Evolutionary conservation across 345 rosid genomes (phyloP).

Genomic region (Eucalyptus pauciflora): DNA sequence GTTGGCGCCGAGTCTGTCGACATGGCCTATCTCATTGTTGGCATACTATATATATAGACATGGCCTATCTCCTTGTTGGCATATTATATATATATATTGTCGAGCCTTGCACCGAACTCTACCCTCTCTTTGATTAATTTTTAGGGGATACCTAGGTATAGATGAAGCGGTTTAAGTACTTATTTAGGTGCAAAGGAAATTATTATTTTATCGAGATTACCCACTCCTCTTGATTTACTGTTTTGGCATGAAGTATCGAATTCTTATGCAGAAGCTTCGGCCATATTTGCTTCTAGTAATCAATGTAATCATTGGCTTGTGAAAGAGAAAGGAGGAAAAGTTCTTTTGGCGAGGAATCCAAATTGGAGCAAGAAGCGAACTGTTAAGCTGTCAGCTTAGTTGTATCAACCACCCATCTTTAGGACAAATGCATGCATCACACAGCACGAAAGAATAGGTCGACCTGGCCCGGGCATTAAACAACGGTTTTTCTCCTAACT

Average conservation of each 20-base stretch:
- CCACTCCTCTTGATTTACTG: background rate
- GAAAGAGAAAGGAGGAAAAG: background rate
- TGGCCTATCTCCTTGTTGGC: too few relatives aligned
- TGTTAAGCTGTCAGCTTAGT: background rate
- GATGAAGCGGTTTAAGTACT: too few relatives aligned
- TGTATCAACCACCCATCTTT: background rate
- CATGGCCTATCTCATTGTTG: accelerated
- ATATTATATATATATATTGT: too few relatives aligned
- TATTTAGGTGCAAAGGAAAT: too few relatives aligned
- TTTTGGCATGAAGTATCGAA: background rate
- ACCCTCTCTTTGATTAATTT: too few relatives aligned
- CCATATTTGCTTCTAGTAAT: background rate
- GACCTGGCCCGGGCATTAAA: background rate
- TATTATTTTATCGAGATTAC: background rate
- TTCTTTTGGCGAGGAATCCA: background rate
- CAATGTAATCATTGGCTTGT: background rate
- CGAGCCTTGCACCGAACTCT: too few relatives aligned
- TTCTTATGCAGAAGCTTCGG: too few relatives aligned
- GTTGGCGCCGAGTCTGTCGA: accelerated
- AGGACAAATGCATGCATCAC: background rate
- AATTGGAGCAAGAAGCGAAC: background rate
- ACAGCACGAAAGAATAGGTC: background rate
- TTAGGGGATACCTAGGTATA: too few relatives aligned
- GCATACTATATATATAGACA: too few relatives aligned
- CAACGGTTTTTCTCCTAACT: background rate